phyloP scores from a whole-genome alignment of 2,329 filamentous ascomycete species.

The Beauveria sp. region DNA sequence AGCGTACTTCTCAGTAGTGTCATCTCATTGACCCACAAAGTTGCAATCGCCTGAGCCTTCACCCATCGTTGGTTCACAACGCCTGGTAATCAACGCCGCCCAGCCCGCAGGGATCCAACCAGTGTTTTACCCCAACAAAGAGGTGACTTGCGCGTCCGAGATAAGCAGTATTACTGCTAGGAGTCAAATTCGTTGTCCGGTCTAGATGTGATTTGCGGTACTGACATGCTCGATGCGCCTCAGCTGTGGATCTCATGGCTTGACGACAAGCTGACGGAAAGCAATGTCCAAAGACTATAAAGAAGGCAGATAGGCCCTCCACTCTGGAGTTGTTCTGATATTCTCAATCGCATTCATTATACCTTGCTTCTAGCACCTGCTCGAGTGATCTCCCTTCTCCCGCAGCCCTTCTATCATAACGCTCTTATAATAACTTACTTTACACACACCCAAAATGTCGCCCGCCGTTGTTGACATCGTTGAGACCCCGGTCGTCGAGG shows the following conservation, averaged over 20 bases:
- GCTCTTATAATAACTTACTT: background rate
- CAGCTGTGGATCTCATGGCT: background rate
- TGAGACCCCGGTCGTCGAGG: constrained; percentile 2
- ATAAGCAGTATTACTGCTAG: constrained; percentile 11
- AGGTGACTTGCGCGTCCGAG: background rate
- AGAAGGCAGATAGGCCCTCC: background rate
- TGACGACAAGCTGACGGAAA: background rate
- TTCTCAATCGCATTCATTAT: background rate
- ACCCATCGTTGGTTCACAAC: constrained; percentile 2
- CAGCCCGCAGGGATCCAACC: background rate
- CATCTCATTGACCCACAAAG: constrained; percentile 6
- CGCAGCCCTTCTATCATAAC: background rate
- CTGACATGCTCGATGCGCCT: background rate
- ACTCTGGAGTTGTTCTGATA: background rate
- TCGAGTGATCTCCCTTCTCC: background rate
- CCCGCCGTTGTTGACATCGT: constrained; percentile 7
- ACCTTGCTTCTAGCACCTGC: background rate
- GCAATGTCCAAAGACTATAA: constrained; percentile 1
- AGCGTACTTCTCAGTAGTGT: constrained; percentile 12
- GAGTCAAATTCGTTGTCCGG: constrained; percentile 2
- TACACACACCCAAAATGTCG: background rate
- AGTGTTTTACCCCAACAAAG: background rate
- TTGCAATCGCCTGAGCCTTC: constrained; percentile 1
- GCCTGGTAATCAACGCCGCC: constrained; percentile 2
- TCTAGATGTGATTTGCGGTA: constrained; percentile 3